Evolutionary conservation across 108 stramenopile genomes (phyloP).

Genomic region (Cyclotella cryptica): DNA sequence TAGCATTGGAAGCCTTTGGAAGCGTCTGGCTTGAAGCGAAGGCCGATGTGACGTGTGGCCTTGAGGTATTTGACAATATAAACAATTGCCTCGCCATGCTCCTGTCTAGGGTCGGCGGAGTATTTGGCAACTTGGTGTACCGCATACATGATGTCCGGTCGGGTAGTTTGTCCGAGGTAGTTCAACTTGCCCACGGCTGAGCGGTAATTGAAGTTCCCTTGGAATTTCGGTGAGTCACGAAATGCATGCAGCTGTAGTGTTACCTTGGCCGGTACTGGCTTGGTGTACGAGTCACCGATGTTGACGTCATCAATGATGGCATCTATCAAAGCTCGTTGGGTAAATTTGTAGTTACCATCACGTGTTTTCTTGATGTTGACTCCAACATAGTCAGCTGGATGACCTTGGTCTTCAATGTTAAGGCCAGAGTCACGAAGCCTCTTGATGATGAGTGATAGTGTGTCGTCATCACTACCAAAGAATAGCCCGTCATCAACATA

Average conservation of each 20-base stretch:
- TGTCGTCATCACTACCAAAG: no score
- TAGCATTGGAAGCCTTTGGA: no score
- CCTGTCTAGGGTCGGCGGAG: not conserved
- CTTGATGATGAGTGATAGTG: no score
- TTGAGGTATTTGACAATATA: slow-evolving; percentile 12
- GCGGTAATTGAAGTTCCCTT: slow-evolving; percentile 24
- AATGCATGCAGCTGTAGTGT: not conserved
- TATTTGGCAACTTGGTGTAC: slow-evolving; percentile 20
- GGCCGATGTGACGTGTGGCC: not conserved
- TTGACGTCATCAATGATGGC: slow-evolving; percentile 1
- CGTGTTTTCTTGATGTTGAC: no score
- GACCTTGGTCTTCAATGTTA: no score
- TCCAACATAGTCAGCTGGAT: no score
- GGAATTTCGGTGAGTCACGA: slow-evolving; percentile 8
- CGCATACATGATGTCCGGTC: slow-evolving; percentile 20
- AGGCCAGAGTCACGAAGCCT: no score
- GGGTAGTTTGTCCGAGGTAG: slow-evolving; percentile 32
- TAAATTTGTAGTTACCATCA: no score
- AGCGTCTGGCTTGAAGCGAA: slow-evolving; percentile 16
- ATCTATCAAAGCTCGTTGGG: no score
- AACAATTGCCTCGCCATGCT: slow-evolving; percentile 23
- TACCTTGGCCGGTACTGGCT: not conserved
- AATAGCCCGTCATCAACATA: no score
- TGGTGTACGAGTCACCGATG: not conserved
- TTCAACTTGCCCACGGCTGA: slow-evolving; percentile 37